These are phyloP conservation scores for Leishmania aethiopica DNA, from an alignment of 208 protist species.

Conservation along the genomic window DNA sequence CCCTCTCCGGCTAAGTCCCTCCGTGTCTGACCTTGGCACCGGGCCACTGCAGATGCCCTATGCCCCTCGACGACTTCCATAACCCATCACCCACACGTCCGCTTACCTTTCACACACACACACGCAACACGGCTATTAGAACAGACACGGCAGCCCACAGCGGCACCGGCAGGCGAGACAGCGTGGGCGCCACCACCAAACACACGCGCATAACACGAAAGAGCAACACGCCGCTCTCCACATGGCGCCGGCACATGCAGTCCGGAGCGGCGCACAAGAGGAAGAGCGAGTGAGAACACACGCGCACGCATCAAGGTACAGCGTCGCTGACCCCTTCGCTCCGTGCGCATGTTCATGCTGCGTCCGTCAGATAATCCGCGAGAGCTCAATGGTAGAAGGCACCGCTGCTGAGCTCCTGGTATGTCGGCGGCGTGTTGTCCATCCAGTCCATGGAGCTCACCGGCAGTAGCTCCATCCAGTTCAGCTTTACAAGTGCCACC, in stretches of 20 bases:
- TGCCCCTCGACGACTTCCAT: constrained; percentile 1
- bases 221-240: neutral
- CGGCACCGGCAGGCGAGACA: neutral
- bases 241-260: neutral
- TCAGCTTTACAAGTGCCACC: constrained; percentile 82
- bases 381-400: constrained; percentile 19
- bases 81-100: neutral
- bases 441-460: constrained; percentile 86
- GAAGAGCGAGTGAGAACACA: neutral
- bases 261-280: neutral
- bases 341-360: neutral
- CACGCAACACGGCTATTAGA: neutral
- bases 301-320: neutral
- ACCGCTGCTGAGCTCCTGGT: constrained; percentile 66
- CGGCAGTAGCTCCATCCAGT: constrained; percentile 86
- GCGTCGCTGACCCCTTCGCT: neutral
- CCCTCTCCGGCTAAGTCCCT: neutral
- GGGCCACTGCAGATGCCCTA: neutral
- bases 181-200: neutral
- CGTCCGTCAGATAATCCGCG: too few species aligned
- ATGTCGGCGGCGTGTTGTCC: constrained; percentile 52
- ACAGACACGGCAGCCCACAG: neutral
- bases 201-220: neutral
- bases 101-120: neutral
- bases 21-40: neutral